Percentiles rank a stretch among this genome's conserved stretches.
phyloP scores from a whole-genome alignment of 108 stramenopile species.

The Skeletonema potamos region DNA sequence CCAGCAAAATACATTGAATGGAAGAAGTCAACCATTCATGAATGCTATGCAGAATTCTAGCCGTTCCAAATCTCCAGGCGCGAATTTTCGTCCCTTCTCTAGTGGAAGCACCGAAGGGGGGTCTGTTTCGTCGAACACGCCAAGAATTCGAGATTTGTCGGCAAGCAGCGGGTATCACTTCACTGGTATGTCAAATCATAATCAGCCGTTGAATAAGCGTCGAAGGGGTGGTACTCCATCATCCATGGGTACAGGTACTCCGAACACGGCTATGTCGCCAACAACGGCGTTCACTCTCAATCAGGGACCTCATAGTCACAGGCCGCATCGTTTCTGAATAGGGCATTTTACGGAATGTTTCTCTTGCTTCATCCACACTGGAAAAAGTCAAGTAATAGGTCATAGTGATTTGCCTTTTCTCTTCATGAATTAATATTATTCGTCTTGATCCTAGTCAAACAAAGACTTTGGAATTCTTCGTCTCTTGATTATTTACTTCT shows the following conservation, averaged over 20 bases:
- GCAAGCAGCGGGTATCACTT: conserved; percentile 51
- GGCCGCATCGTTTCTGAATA: background rate
- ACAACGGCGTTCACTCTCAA: conserved; percentile 56
- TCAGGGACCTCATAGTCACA: conserved; percentile 36
- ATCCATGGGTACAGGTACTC: conserved; percentile 14
- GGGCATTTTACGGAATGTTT: background rate
- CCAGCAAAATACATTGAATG: conserved; percentile 49
- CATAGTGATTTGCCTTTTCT: background rate
- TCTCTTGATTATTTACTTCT: background rate
- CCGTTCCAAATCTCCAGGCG: conserved; percentile 31
- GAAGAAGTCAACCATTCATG: conserved; percentile 36
- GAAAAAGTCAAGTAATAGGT: background rate
- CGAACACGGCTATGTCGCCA: conserved; percentile 41
- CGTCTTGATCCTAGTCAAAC: background rate
- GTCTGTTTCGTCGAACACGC: conserved; percentile 30
- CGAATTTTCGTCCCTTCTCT: conserved; percentile 46
- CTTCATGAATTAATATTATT: background rate
- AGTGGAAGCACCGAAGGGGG: conserved; percentile 40
- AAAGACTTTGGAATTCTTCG: no score
- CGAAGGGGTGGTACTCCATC: conserved; percentile 44
- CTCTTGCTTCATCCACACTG: background rate
- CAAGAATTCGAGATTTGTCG: conserved; percentile 49
- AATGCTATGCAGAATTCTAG: conserved; percentile 33
- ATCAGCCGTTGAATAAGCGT: conserved; percentile 44
- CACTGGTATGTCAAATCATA: conserved; percentile 35